Conservation (phyloP, 805 yeast genomes). For the Candida caryicola region DNA sequence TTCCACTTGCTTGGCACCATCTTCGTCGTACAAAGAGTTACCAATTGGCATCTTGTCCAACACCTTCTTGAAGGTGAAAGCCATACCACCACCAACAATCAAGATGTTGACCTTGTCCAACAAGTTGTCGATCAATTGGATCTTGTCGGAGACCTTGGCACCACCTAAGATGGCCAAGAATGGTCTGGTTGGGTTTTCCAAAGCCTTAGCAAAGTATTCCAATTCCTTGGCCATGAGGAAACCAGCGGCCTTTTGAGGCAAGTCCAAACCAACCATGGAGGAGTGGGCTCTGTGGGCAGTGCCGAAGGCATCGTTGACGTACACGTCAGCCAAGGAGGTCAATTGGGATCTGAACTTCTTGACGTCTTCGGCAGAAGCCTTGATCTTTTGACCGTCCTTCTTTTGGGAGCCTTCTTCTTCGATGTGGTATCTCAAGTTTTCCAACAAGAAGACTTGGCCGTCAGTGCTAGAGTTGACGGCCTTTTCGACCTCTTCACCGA, state of each 20-base stretch:
- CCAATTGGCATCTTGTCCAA: slow-evolving; percentile 84
- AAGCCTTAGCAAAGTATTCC: slow-evolving; percentile 95
- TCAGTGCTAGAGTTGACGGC: slow-evolving; percentile 69
- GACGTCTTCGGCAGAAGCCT: slow-evolving; percentile 85
- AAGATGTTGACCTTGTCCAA: slow-evolving; percentile 92
- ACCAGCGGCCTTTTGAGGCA: slow-evolving; percentile 97
- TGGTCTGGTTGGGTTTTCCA: slow-evolving; percentile 97
- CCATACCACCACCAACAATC: slow-evolving; percentile 99
- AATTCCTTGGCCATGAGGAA: slow-evolving; percentile 98
- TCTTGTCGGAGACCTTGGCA: slow-evolving; percentile 99
- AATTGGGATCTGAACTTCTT: slow-evolving; percentile 84
- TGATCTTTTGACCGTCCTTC: slow-evolving; percentile 89
- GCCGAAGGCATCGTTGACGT: slow-evolving; percentile 97
- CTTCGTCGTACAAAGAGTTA: slow-evolving; percentile 86
- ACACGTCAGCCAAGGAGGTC: slow-evolving; percentile 92
- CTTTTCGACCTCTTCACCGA: slow-evolving; percentile 84
- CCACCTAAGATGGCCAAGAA: slow-evolving; percentile 99
- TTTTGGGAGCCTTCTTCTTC: slow-evolving; percentile 95
- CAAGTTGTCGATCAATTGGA: slow-evolving; percentile 94
- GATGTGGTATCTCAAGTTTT: slow-evolving; percentile 97
- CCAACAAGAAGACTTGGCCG: slow-evolving; percentile 87
- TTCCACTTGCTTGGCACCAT: slow-evolving; percentile 94
- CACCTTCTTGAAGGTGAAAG: slow-evolving; percentile 97
- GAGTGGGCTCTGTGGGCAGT: slow-evolving; percentile 99
- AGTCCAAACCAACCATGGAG: slow-evolving; percentile 96